Evolutionary conservation across 495 filamentous ascomycete species (phyloP), one percentile per base, ranked within the genome.

Genomic region (Annulohypoxylon maeteangense): DNA sequence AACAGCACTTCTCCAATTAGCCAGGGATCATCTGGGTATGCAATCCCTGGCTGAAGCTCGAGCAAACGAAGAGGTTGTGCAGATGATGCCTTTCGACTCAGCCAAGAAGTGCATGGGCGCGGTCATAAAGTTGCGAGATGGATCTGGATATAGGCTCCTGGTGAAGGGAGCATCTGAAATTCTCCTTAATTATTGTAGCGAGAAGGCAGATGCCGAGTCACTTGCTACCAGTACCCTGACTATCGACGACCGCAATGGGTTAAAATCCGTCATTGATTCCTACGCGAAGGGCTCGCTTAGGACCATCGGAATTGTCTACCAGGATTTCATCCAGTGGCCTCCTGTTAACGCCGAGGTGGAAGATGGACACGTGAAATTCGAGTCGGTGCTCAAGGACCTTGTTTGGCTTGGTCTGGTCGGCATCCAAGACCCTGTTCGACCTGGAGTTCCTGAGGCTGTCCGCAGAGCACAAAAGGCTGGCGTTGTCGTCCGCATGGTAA

Each of bases 401-500:
- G 79, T 86, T 36, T 86, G 92, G 67, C 69, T 93, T 27, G 90
- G 89, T 7, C 78, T 93, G 44, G 86, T 92, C 34, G 92, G 92
- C 71, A 92, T 94, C 45, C 90, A 92, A 68, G 92, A 94, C 75
- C 90, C 91, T n/a, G 83, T 93, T 25, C 85, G 91, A 56, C 79
- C 80, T 5, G 93, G 93, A 67, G 93, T 95, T 14, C 81, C 85
- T 10, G 90, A 94, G 29, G 90, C 93, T 5, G 93, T 97, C n/a
- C 78, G 81, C 20, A 84, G 88, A 57, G 93, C 91, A 57, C 89
- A 92, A 69, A 80, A 86, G 23, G 93, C 93, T 32, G 93, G 93
- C 70, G 92, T 97, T 47, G 89, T 89, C 70, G 92, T 95, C 12
- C 89, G 92, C 36, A 97, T 97, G 93, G 93, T 97, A 14, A 97